Evolutionary conservation across 352 stramenopile species (phyloP).

Genomic region (Phytophthora europaea): DNA sequence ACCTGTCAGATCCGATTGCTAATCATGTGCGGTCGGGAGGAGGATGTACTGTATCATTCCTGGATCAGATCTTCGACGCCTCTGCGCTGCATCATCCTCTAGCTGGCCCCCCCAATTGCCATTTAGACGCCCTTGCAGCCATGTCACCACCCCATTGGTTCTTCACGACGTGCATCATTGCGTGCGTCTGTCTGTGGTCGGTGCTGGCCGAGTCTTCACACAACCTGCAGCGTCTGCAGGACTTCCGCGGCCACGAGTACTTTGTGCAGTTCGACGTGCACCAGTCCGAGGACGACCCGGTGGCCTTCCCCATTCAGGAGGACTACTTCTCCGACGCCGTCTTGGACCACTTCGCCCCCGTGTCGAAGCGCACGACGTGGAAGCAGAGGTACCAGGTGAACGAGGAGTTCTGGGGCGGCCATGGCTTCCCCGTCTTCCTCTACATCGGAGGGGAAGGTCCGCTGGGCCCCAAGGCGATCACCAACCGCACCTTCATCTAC

Average conservation of each 20-base stretch:
- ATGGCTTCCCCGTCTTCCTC: slow-evolving; percentile 88
- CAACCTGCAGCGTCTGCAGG: slow-evolving; percentile 62
- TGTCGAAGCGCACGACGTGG: slow-evolving; percentile 71
- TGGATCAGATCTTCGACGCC: slow-evolving; percentile 14
- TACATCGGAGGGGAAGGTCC: slow-evolving; percentile 89
- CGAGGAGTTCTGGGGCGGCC: slow-evolving; percentile 85
- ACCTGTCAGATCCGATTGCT: slow-evolving; percentile 31
- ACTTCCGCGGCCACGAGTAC: slow-evolving; percentile 78
- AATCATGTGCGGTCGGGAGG: slow-evolving; percentile 15
- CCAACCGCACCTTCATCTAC: slow-evolving; percentile 84
- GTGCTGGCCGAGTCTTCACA: slow-evolving; percentile 22
- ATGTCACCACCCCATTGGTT: slow-evolving; percentile 20
- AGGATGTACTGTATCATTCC: slow-evolving; percentile 22
- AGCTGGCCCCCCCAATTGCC: neutral
- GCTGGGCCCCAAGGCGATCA: slow-evolving; percentile 64
- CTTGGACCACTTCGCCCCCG: slow-evolving; percentile 77
- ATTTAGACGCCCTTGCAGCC: neutral
- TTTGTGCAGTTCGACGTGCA: slow-evolving; percentile 65
- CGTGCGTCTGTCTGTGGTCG: slow-evolving; percentile 3
- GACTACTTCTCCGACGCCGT: slow-evolving; percentile 70
- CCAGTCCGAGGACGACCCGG: slow-evolving; percentile 33
- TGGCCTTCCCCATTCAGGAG: slow-evolving; percentile 54
- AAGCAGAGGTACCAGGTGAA: slow-evolving; percentile 94
- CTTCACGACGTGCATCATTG: slow-evolving; percentile 8
- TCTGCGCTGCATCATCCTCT: neutral